Base-by-base conservation (phyloP, 1,284 basidiomycete genomes). In the Earliella scabrosa region DNA sequence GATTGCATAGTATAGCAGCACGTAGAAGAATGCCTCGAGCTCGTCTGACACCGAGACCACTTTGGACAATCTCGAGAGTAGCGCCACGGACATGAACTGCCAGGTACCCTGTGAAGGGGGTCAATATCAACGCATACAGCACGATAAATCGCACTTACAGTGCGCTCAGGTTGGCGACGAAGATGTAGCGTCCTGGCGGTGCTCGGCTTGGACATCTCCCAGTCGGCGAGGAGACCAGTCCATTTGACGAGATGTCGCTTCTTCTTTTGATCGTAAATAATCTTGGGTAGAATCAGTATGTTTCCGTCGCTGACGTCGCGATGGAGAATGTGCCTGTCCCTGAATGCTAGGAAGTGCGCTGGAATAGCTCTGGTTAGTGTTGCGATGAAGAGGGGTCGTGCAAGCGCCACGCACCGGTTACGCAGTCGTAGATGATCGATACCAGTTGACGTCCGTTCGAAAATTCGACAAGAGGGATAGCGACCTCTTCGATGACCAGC, bases 21-120 rank as follows among this genome's bases (percentile, higher is more conserved):
- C 50, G 16, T 57, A 44, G n/a, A 49, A 16, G 40, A 57, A 57
- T 4, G 55, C 41, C 21, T 57, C 55, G 2, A 57, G 41, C 31
- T 57, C 55, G 31, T 57, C 55, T 11, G 26, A 7, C 14, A 49
- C 34, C 46, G 26, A 11, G 13, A 44, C 39, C 11, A 23, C 20
- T 18, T 35, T 47, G 29, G 8, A 9, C 11, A n/a, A n/a, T n/a
- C 38, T 8, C 2, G 27, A 32, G 3, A 54, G 23, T 2, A 54
- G 27, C 2, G 38, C 41, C 10, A 49, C 52, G 3, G 52, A 54
- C 31, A 54, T 26, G 26, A 34, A 54, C n/a, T 48, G 52, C 45
- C 52, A 48, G 0, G 52, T 54, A 5, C 45, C 52, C 52, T 54
- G 26, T 44, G 5, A 11, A 40, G 21, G 8, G 7, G 14, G 27